Evolutionary conservation across 1,139 yeast species (phyloP), one percentile per base, ranked within the genome.

Genomic region (Sugiyamaella castrensis): DNA sequence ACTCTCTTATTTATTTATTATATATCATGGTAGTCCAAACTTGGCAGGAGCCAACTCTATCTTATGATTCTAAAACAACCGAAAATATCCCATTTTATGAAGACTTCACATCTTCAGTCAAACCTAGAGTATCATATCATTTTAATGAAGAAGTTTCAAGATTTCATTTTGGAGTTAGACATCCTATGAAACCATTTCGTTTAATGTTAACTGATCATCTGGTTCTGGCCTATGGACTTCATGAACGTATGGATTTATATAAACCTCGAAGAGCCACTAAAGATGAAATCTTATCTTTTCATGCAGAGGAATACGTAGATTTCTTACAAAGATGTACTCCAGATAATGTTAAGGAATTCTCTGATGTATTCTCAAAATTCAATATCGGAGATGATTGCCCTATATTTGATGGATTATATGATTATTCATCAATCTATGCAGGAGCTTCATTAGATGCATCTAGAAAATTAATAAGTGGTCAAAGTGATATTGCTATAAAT

Each of bases 311-410:
- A 61, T 92, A 92, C 63, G 75, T 92, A 12, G 81, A 88, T 53
- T 92, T 92, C 60, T 70, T 92, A 43, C 80, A 84, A 59, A 59
- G 63, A 35, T 87, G 91, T 12, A 84, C 96, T 1, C 98, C 98
- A 0, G 95, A 87, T 53, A 83, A 82, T 56, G 72, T 83, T 16
- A 73, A 77, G 42, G 79, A 82, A 57, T 72, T 82, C 63, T 73
- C 81, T 5, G 79, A 77, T 30, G 76, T 80, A 28, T 67, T 85
- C 48, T 80, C 82, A 35, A 84, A 87, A 64, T 92, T 91, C 72
- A 91, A 91, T 64, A 91, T 92, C 49, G 98, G 98, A 29, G 97
- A 89, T 62, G 98, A 92, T 67, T 92, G 98, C 68, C 98, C 98
- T 1, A 92, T 92, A 28, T 92, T 92, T 66, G 98, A 91, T 62